Evolutionary conservation across 495 filamentous ascomycete species (phyloP).

Genomic region (Aspergillus avenaceus): DNA sequence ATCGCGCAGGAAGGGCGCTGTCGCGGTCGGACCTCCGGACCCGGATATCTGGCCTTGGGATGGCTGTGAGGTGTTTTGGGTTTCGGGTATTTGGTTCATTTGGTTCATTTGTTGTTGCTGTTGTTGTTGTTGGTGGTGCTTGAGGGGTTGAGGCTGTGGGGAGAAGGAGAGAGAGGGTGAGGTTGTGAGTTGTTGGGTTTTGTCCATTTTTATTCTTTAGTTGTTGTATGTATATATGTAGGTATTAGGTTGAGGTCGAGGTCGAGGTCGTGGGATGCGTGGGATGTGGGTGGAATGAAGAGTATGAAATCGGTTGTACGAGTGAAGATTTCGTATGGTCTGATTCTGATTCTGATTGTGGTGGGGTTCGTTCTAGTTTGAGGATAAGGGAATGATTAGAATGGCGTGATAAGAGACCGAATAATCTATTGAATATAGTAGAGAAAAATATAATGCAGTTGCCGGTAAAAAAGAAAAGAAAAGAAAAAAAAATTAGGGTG

Average conservation of each 20-base stretch:
- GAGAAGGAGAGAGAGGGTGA: background rate
- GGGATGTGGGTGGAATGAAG: background rate
- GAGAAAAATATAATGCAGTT: background rate
- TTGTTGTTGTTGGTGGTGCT: slow-evolving; percentile 1
- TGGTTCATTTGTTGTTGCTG: background rate
- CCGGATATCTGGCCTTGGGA: slow-evolving; percentile 30
- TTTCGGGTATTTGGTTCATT: background rate
- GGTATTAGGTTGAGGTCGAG: background rate
- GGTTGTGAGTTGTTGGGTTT: background rate
- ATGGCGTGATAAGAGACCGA: slow-evolving; percentile 3
- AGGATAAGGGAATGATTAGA: slow-evolving; percentile 6
- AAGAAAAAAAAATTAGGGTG: slow-evolving; percentile 1
- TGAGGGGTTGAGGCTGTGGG: slow-evolving; percentile 2
- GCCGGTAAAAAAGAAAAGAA: background rate
- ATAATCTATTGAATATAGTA: background rate
- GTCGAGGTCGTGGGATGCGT: background rate
- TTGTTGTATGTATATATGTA: background rate
- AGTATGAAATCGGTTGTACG: background rate
- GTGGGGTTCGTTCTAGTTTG: no score
- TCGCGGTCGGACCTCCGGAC: slow-evolving; percentile 49
- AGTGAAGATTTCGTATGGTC: background rate
- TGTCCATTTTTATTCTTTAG: background rate
- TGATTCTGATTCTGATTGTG: background rate
- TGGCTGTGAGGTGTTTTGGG: no score
- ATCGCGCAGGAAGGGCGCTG: slow-evolving; percentile 64